Base-by-base conservation (phyloP, 306 rosid species). In the Inga leiocalycina region DNA sequence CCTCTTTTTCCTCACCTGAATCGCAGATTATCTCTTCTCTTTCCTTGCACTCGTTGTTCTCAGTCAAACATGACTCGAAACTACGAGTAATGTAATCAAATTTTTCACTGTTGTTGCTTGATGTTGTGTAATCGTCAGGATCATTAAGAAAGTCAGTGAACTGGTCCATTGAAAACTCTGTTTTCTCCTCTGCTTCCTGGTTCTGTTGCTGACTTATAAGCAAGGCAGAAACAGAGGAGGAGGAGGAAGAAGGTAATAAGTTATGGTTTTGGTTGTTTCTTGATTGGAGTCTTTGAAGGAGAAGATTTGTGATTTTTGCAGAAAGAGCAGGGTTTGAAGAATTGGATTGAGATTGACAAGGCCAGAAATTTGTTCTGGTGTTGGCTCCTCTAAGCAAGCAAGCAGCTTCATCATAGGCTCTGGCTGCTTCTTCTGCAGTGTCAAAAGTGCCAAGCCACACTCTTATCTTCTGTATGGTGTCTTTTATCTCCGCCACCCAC, bases 401-500 rank as follows among this genome's bases (percentile, higher is more conserved):
- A 43, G 98, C 98, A 59, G 94, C 98, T 49, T 94, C 98, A 82
- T 94, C 98, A 84, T 94, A 94, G 24, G 98, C 98, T 71, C 97
- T 89, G 17, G 98, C 98, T 56, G 98, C 98, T 86, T 92, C 98
- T 54, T 91, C 97, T 2, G 97, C 97, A 20, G 97, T 93, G 75
- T 93, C 96, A 76, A 91, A 93, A 22, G 97, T 93, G 24, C 98
- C 98, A 70, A 93, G 76, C 98, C 98, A 93, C 22, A 93, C 96
- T 15, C 97, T 93, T 66, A 93, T 93, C 86, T 93, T 93, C 65
- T 91, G 94, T 74, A 93, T 91, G 7, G 97, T 93, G 71, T 93
- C 98, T 64, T 93, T 93, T 71, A 93, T 93, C 89, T 93, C 98
- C 14, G 98, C 98, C 46, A 93, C 98, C 98, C 98, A 94, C 80